A percentile compares a stretch with the other conserved stretches of the same genome.
These are phyloP conservation scores for Nakazawaea ishiwadae DNA, from an alignment of 805 yeast genomes.

Conservation along the genomic window DNA sequence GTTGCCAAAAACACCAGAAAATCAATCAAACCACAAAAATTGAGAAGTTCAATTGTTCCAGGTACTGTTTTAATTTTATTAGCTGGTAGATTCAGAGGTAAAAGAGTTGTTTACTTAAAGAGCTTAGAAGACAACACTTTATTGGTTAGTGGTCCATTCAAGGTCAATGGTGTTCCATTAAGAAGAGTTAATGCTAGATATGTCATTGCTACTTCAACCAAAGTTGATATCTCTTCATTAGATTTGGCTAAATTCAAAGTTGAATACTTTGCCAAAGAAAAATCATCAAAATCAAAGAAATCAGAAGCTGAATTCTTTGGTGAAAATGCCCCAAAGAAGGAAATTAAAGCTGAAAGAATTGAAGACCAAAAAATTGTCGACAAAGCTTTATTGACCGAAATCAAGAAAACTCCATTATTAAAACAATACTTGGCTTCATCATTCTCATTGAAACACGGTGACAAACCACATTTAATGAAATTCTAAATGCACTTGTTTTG, in stretches of 20 bases:
- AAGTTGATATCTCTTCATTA: conserved; percentile 71
- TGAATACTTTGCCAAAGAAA: conserved; percentile 95
- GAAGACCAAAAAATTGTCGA: conserved; percentile 96
- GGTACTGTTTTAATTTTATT: conserved; percentile 96
- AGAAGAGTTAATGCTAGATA: conserved; percentile 99
- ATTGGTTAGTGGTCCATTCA: conserved; percentile 98
- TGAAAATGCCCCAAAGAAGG: conserved; percentile 72
- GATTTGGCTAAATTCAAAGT: conserved; percentile 88
- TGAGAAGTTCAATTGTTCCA: conserved; percentile 94
- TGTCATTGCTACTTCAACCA: conserved; percentile 98
- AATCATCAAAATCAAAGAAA: conserved; percentile 74
- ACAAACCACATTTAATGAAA: conserved; percentile 96
- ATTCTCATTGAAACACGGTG: conserved; percentile 97
- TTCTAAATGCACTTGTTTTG: conserved; percentile 52
- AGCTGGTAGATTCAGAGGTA: conserved; percentile 99
- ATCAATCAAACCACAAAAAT: conserved; percentile 87
- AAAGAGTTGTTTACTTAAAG: conserved; percentile 98
- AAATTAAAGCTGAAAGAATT: conserved; percentile 87
- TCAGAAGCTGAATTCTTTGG: conserved; percentile 91
- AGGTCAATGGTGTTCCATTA: conserved; percentile 98
- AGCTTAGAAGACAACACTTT: conserved; percentile 96
- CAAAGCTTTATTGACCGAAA: conserved; percentile 85
- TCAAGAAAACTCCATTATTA: conserved; percentile 96
- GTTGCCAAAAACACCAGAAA: conserved; percentile 88
- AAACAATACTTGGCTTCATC: conserved; percentile 94